Conservation (phyloP, 2,329 filamentous ascomycete species). For the Raffaelea albimanens region DNA sequence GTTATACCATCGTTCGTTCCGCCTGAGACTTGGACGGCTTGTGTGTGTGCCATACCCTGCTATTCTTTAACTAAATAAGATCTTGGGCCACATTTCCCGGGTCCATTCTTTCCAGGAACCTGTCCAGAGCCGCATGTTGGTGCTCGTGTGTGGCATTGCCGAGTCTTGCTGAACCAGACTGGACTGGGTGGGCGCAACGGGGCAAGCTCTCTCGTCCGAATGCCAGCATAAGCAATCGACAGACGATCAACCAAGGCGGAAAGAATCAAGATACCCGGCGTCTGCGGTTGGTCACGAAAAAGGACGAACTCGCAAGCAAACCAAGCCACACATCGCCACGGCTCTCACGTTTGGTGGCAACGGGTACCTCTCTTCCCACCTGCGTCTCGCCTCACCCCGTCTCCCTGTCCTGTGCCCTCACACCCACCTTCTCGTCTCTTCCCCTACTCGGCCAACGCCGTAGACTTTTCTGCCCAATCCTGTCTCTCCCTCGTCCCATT, state of each 20-base stretch:
- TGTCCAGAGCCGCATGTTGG: too few relatives aligned
- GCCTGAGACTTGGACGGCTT: too few relatives aligned
- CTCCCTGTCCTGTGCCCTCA: background rate
- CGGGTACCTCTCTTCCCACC: background rate
- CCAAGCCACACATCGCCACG: background rate
- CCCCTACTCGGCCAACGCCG: conserved; percentile 4
- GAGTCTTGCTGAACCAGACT: background rate
- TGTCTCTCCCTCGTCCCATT: conserved; percentile 5
- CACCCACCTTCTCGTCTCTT: background rate
- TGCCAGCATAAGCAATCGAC: background rate
- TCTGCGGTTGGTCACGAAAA: too few relatives aligned
- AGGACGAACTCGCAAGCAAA: too few relatives aligned
- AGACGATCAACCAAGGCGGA: conserved; percentile 1
- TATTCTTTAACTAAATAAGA: too few relatives aligned
- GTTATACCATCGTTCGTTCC: too few relatives aligned
- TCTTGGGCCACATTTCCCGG: too few relatives aligned
- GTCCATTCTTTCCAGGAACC: too few relatives aligned
- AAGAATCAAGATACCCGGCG: background rate
- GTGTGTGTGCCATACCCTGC: too few relatives aligned
- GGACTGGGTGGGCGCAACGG: background rate
- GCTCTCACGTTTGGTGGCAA: background rate
- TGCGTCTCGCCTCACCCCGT: background rate
- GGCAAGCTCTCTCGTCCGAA: background rate
- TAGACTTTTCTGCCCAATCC: conserved; percentile 2
- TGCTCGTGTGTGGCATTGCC: too few relatives aligned